These are phyloP conservation scores for Lachnellula hyalina DNA, from an alignment of 2,329 filamentous ascomycete species.

Conservation along the genomic window DNA sequence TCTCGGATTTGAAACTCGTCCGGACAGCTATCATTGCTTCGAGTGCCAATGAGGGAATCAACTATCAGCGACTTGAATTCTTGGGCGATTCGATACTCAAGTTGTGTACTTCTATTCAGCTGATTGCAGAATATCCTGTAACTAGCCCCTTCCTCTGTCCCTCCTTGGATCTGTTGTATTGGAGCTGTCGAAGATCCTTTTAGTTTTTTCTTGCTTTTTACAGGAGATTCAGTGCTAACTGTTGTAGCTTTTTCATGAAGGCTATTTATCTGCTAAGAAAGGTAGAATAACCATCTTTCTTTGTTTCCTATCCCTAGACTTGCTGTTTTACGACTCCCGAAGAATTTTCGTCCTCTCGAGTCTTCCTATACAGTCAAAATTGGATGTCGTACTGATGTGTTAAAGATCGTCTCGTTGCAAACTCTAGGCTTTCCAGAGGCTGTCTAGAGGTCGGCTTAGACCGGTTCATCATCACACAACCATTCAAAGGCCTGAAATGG, in stretches of 20 bases:
- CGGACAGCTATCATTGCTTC: slow-evolving; percentile 66
- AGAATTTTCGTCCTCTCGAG: no score
- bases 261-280: slow-evolving; percentile 64
- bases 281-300: no score
- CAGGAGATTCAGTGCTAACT: no score
- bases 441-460: slow-evolving; percentile 61
- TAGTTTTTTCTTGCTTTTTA: no score
- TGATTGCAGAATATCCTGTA: slow-evolving; percentile 49
- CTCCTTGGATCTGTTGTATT: no score
- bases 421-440: slow-evolving; percentile 63
- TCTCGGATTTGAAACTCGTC: slow-evolving; percentile 52
- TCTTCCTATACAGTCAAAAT: no score
- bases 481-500: slow-evolving; percentile 71
- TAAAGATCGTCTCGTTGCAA: slow-evolving; percentile 61
- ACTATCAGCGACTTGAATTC: slow-evolving; percentile 85
- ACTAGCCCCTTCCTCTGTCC: no score
- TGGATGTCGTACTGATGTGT: no score
- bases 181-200: no score
- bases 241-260: slow-evolving; percentile 60
- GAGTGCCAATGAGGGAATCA: slow-evolving; percentile 49
- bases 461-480: slow-evolving; percentile 62
- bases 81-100: slow-evolving; percentile 83
- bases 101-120: slow-evolving; percentile 60
- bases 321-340: no score
- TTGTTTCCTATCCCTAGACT: no score